Percentiles rank a stretch among this genome's conserved stretches.
phyloP scores from a whole-genome alignment of 495 filamentous ascomycete genomes.

The Amniculicola lignicola region DNA sequence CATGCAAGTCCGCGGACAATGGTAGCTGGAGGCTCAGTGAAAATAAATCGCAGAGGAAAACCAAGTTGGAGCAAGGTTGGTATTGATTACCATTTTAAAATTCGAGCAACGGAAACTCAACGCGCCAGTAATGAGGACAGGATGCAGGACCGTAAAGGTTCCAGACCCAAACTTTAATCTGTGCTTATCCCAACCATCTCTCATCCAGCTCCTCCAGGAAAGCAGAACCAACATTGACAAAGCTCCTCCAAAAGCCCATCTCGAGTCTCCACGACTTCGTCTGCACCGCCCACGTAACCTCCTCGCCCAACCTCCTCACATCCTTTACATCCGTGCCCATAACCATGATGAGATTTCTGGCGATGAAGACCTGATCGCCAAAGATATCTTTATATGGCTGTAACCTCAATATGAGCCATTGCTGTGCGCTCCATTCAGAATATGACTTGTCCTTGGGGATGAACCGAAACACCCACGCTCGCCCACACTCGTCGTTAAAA shows the following conservation, averaged over 20 bases:
- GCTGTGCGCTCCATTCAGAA: constrained; percentile 48
- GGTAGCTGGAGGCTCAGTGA: no score
- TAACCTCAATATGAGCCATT: constrained; percentile 38
- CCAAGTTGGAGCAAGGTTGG: no score
- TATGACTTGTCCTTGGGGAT: constrained; percentile 51
- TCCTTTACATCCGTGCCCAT: constrained; percentile 49
- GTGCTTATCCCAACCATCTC: constrained; percentile 44
- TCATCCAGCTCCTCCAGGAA: constrained; percentile 46
- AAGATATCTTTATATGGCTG: constrained; percentile 36
- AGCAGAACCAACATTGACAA: constrained; percentile 49
- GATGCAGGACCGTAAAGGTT: no score
- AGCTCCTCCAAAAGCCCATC: constrained; percentile 54
- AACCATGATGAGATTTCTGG: constrained; percentile 46
- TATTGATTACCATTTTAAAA: no score
- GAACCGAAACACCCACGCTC: constrained; percentile 51
- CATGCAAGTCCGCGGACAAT: no score
- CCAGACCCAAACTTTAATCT: no score
- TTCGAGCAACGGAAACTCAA: no score
- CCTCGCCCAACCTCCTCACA: constrained; percentile 41
- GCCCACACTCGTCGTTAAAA: constrained; percentile 44
- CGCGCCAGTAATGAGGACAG: no score
- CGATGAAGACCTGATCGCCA: constrained; percentile 42
- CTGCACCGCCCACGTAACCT: constrained; percentile 48
- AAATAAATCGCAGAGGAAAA: no score
- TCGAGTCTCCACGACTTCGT: constrained; percentile 53